Percentiles rank a stretch among this genome's conserved stretches.
Conservation (phyloP, 1,139 yeast species). For the Lodderomyces margitis region DNA sequence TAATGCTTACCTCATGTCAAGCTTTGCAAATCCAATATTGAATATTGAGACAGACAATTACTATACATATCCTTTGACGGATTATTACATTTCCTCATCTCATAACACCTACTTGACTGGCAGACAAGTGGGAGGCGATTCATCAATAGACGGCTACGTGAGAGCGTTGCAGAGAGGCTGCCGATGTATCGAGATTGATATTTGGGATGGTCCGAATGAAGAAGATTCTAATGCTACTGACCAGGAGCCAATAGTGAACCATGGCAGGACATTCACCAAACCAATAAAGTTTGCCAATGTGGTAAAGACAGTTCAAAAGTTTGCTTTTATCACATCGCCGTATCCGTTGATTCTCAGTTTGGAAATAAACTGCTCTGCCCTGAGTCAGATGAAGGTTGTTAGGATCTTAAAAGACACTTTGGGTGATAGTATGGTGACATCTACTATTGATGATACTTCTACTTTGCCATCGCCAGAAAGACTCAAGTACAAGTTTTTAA, state of each 20-base stretch:
- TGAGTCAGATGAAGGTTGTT: conserved; percentile 61
- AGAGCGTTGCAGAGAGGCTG: conserved; percentile 89
- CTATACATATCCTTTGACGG: conserved; percentile 69
- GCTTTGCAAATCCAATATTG: conserved; percentile 36
- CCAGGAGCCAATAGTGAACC: conserved; percentile 80
- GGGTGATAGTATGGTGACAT: conserved; percentile 55
- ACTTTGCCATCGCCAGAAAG: conserved; percentile 70
- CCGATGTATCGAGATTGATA: conserved; percentile 86
- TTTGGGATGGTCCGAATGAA: conserved; percentile 75
- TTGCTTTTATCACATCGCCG: conserved; percentile 82
- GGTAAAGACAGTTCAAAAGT: conserved; percentile 67
- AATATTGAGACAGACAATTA: conserved; percentile 33
- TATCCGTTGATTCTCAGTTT: conserved; percentile 85
- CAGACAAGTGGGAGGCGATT: conserved; percentile 86
- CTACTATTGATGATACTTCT: conserved; percentile 30
- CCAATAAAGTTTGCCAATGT: conserved; percentile 71
- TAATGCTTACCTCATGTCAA: conserved; percentile 51
- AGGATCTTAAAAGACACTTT: conserved; percentile 52
- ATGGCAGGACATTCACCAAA: conserved; percentile 80
- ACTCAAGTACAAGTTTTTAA: conserved; percentile 63
- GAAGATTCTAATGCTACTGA: conserved; percentile 1
- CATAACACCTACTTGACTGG: conserved; percentile 93
- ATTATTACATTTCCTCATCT: conserved; percentile 87
- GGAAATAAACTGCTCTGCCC: conserved; percentile 73
- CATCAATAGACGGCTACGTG: conserved; percentile 90